Percentiles rank a stretch among this genome's conserved stretches.
Evolutionary conservation across 2,329 filamentous ascomycete species (phyloP).

Genomic region (Phoma sp.): DNA sequence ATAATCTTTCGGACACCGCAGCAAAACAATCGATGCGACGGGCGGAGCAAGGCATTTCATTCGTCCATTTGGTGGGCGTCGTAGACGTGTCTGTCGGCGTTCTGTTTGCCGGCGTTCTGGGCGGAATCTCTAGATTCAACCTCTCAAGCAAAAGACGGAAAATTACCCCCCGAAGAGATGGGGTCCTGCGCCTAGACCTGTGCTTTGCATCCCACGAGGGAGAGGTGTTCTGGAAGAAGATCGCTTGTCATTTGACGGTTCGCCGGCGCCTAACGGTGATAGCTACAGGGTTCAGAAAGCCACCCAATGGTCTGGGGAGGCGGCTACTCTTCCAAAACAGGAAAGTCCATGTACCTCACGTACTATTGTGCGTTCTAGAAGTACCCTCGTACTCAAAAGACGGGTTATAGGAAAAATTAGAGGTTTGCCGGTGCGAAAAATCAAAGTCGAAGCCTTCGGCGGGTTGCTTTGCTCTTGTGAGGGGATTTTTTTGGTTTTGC

Average conservation of each 20-base stretch:
- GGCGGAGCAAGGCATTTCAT: background rate
- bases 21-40: background rate
- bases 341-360: conserved; percentile 7
- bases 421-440: background rate
- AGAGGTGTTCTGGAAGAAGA: conserved; percentile 14
- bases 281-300: conserved; percentile 14
- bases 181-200: conserved; percentile 15
- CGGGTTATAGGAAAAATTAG: background rate
- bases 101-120: background rate
- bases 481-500: background rate
- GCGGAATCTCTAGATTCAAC: conserved; percentile 11
- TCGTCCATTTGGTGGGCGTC: background rate
- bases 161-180: conserved; percentile 11
- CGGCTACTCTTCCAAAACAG: conserved; percentile 8
- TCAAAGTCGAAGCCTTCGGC: background rate
- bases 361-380: conserved; percentile 8
- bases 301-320: conserved; percentile 6
- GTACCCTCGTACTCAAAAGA: conserved; percentile 1
- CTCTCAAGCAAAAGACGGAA: conserved; percentile 10
- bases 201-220: conserved; percentile 13
- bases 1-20: conserved; percentile 2
- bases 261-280: conserved; percentile 12
- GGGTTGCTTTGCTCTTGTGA: background rate
- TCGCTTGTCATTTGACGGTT: conserved; percentile 8
- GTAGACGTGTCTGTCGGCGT: no score